phyloP scores from a whole-genome alignment of 306 rosid species.

The Prosopis cineraria region DNA sequence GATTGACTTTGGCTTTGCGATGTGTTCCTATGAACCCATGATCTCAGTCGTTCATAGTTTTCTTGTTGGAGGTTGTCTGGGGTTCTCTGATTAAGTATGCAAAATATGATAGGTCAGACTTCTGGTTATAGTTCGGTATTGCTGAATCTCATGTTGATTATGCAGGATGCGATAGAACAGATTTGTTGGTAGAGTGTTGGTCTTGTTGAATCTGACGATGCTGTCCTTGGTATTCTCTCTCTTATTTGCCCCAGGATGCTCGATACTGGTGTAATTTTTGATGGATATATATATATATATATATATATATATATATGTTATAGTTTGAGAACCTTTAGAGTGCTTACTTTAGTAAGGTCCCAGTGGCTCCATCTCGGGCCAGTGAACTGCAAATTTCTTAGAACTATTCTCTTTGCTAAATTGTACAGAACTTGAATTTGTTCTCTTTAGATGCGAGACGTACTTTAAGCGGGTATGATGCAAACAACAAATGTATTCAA shows the following conservation, averaged over 20 bases:
- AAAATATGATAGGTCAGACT: slow-evolving; percentile 35
- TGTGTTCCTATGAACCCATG: slow-evolving; percentile 41
- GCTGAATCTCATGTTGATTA: slow-evolving; percentile 19
- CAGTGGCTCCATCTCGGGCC: slow-evolving; percentile 33
- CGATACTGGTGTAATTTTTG: slow-evolving; percentile 33
- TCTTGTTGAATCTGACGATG: slow-evolving; percentile 25
- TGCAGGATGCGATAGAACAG: background rate
- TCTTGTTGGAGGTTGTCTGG: slow-evolving; percentile 40
- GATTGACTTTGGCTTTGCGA: slow-evolving; percentile 35
- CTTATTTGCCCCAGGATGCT: slow-evolving; percentile 25
- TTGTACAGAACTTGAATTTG: slow-evolving; percentile 49
- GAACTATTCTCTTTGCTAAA: slow-evolving; percentile 37
- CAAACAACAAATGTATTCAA: slow-evolving; percentile 38
- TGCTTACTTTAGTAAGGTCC: slow-evolving; percentile 34
- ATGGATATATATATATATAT: slow-evolving; percentile 36
- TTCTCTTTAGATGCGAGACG: slow-evolving; percentile 38
- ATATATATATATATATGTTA: slow-evolving; percentile 29
- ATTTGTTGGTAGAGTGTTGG: slow-evolving; percentile 19
- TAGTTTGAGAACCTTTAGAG: slow-evolving; percentile 38
- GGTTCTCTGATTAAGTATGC: slow-evolving; percentile 39
- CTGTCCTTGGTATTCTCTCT: slow-evolving; percentile 34
- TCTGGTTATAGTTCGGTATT: slow-evolving; percentile 29
- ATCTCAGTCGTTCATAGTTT: slow-evolving; percentile 35
- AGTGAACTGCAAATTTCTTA: slow-evolving; percentile 28
- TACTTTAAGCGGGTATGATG: slow-evolving; percentile 38